Base-by-base conservation (phyloP, 805 yeast species). In the Saturnispora kantuleensis region DNA sequence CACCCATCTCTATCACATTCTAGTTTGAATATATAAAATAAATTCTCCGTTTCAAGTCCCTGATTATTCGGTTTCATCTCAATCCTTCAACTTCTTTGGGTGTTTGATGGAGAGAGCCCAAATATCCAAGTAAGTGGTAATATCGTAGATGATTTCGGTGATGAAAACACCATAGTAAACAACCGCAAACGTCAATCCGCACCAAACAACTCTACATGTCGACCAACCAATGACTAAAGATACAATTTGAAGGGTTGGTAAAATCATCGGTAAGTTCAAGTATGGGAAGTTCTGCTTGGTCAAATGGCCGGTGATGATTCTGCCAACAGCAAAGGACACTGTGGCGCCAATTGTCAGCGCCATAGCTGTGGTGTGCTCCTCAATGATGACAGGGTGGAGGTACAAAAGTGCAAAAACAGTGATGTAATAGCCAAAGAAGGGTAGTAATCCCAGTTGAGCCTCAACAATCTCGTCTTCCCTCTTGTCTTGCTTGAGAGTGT, bases 241-340 rank as follows among this genome's bases (percentile, higher is more conserved):
- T 3, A 65, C 34, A 41, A 71, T 50, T 65, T 87, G 79, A 17
- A 63, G 50, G 21, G 68, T 5, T 53, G 96, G 84, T 47, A 86
- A 69, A 32, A 76, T 69, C 69, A 79, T 76, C 37, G 95, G 84
- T 29, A 84, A 70, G 41, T 86, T 84, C 51, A 74, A 55, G 58
- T 69, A 64, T 39, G 97, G 97, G 70, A 84, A 88, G 11, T 67
- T 64, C 60, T 84, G 95, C 41, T 73, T 65, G 1, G 96, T 85
- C 52, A 90, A 74, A 61, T 89, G 97, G 2, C 86, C 89, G 46
- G 82, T 70, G 56, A 89, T 89, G 50, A 89, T 86, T 58, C 93
- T 76, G 4, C 97, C 97, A n/a, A 90, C 97, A 3, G 77, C 69
- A 56, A 84, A 82, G 1, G 97, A 96, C 52, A 83, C 65, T 1